Conservation (phyloP, 2,329 filamentous ascomycete species). For the Cladosporium sp. region DNA sequence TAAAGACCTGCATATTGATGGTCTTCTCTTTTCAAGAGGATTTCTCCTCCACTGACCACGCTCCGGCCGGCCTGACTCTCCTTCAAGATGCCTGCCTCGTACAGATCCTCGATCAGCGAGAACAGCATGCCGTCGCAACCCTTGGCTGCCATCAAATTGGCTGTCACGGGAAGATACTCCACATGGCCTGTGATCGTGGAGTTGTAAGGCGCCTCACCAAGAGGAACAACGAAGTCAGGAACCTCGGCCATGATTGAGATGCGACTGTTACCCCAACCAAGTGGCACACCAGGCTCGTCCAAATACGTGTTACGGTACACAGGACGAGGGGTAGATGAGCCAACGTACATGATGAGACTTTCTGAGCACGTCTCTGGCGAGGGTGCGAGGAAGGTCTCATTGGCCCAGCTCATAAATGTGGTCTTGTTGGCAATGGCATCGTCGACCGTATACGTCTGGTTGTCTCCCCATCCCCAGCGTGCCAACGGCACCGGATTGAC, state of each 20-base stretch:
- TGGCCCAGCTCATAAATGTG: constrained; percentile 47
- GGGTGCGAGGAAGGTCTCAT: constrained; percentile 40
- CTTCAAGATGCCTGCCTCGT: constrained; percentile 46
- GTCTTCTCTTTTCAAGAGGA: constrained; percentile 28
- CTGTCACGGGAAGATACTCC: constrained; percentile 54
- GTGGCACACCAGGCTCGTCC: constrained; percentile 44
- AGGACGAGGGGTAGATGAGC: constrained; percentile 33
- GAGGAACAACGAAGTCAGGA: constrained; percentile 1
- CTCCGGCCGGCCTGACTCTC: constrained; percentile 43
- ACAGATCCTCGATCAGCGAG: constrained; percentile 50
- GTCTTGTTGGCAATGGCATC: constrained; percentile 50
- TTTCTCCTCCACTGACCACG: constrained; percentile 36
- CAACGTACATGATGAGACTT: constrained; percentile 47
- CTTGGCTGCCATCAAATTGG: constrained; percentile 54
- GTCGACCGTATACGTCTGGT: constrained; percentile 34
- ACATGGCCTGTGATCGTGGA: constrained; percentile 46
- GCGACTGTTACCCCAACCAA: constrained; percentile 46
- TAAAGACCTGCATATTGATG: no score
- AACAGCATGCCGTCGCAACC: constrained; percentile 59
- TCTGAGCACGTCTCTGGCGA: constrained; percentile 46
- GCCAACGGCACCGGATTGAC: constrained; percentile 47
- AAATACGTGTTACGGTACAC: constrained; percentile 45
- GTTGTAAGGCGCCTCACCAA: constrained; percentile 43
- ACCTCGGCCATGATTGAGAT: constrained; percentile 44
- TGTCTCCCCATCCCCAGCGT: constrained; percentile 46